Evolutionary conservation across 192 early-diverging fungal genomes (phyloP).

Genomic region (Phlyctochytrium arcticum): DNA sequence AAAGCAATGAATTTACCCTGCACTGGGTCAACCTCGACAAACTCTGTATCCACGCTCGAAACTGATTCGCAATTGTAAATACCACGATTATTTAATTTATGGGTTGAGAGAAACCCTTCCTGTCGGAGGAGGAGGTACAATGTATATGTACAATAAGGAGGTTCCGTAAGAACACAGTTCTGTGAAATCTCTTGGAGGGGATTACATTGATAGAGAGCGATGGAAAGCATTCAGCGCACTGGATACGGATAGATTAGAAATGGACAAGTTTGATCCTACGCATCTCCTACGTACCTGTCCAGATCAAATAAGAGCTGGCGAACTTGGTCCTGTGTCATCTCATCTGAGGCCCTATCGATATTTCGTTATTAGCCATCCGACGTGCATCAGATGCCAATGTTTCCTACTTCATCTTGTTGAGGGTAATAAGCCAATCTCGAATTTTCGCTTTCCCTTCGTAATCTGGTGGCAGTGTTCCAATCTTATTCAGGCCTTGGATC

Average conservation of each 20-base stretch:
- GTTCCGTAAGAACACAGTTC: neutral
- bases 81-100: no score
- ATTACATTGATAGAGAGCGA: slow-evolving; percentile 20
- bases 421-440: slow-evolving; percentile 79
- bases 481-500: slow-evolving; percentile 83
- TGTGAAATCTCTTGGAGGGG: neutral
- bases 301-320: slow-evolving; percentile 93
- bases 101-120: no score
- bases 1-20: no score
- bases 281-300: slow-evolving; percentile 44
- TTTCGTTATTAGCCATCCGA: neutral
- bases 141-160: neutral
- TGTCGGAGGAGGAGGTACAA: no score
- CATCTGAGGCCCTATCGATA: slow-evolving; percentile 67
- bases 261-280: slow-evolving; percentile 67
- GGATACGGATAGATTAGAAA: slow-evolving; percentile 38
- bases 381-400: neutral
- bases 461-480: slow-evolving; percentile 66
- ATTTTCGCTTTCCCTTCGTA: slow-evolving; percentile 81
- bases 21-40: no score
- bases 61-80: no score
- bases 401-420: slow-evolving; percentile 80
- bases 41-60: no score
- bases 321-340: slow-evolving; percentile 76
- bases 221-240: slow-evolving; percentile 33